Evolutionary conservation across 2,329 filamentous ascomycete species (phyloP), one percentile per base, ranked within the genome.

Genomic region (Penicillium hordei): DNA sequence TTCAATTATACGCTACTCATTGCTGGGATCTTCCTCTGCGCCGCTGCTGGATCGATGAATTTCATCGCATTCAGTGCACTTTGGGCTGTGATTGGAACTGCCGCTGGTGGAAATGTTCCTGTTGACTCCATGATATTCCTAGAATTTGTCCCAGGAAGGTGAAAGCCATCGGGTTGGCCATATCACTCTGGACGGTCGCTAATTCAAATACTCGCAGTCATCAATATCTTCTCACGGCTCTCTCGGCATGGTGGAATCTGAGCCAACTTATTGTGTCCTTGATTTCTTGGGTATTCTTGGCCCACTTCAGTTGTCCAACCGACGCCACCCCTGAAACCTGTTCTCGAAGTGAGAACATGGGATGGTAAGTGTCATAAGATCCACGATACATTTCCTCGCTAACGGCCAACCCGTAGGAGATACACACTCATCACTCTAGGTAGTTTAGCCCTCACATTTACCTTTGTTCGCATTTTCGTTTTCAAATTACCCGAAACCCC

Each of bases 191-290:
- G 6, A 15, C 12, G 3, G 3, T 31, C 23, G 8, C 44, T 45
- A 23, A 59, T 49, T 7, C 33, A 8, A n/a, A 6, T 3, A 8
- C 39, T 23, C 13, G 12, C 10, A 44, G 66, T 43, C 68, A 70
- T 42, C 67, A 70, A 54, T 70, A 63, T 42, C 61, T 71, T 4
- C 59, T 71, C 13, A 68, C 66, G 1, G 75, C 76, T 8, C 68
- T 82, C 13, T 79, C 79, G 0, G 73, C 70, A 1, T 81, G 79
- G 79, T 81, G 79, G 79, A 79, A 78, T 34, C 42, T 82, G 13
- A 79, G 79, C 4, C 78, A 82, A 60, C 70, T 79, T 1, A 60
- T 70, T 6, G 66, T 70, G 1, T 70, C 68, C 1, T 43, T 71
- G 7, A 27, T 72, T 12, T 63, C 68, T 17, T 72, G 69, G 69